Evolutionary conservation across 164 flowering plant genomes (phyloP).

Genomic region (Houttuynia cordata): DNA sequence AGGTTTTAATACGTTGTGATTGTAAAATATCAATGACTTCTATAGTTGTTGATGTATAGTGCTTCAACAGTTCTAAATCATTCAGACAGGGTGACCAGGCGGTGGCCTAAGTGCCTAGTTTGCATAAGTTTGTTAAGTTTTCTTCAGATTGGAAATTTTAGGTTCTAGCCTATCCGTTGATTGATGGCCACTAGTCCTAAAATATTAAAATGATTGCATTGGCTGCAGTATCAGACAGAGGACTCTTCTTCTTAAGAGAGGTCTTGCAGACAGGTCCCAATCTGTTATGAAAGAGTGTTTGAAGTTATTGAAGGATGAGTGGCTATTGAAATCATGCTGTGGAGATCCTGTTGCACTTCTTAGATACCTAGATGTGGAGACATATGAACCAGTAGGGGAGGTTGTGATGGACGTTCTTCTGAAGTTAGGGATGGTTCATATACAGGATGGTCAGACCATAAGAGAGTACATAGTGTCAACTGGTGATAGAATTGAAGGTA

Average conservation of each 20-base stretch:
- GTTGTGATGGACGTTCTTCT: conserved; percentile 67
- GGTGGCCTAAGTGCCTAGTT: no score
- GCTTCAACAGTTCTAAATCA: no score
- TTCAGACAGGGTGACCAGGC: no score
- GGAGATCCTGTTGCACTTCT: conserved; percentile 70
- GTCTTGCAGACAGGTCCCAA: conserved; percentile 79
- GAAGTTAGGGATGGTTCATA: conserved; percentile 40
- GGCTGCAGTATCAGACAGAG: conserved; percentile 68
- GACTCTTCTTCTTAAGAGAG: conserved; percentile 75
- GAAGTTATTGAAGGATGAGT: conserved; percentile 73
- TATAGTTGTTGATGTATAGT: no score
- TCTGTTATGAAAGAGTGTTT: conserved; percentile 70
- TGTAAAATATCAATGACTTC: no score
- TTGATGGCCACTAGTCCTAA: no score
- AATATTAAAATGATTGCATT: no score
- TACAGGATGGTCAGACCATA: conserved; percentile 42
- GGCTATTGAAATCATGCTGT: conserved; percentile 73
- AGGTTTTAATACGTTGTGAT: no score
- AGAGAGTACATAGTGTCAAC: conserved; percentile 27
- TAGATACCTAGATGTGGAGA: conserved; percentile 94
- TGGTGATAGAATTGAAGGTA: conserved; percentile 38
- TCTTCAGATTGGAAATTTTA: no score
- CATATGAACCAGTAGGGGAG: conserved; percentile 83
- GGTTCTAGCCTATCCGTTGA: no score
- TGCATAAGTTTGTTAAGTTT: no score